Base-by-base conservation (phyloP, 306 rosid species). In the Sicyos baderoa region DNA sequence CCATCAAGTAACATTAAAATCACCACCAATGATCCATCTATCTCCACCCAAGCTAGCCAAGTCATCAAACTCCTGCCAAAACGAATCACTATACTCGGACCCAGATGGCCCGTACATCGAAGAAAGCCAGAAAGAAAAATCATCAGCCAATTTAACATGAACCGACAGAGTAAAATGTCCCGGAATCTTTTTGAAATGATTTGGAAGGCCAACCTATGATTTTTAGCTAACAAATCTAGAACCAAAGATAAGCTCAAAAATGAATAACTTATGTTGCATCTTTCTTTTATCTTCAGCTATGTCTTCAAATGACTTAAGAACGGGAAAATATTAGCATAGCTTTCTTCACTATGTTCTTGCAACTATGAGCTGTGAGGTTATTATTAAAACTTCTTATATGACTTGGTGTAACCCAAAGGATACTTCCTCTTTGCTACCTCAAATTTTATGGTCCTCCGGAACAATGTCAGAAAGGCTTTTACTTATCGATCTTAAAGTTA, bases 391-490 rank as follows among this genome's bases (percentile, higher is more conserved):
- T 6, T 58, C 14, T 58, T 25, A 58, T 6, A 27, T 29, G 63
- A 5, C 44, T 27, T 29, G 45, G 64, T 58, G 64, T 27, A 58
- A 58, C 29, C 29, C 64, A 58, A 58, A 58, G 44, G 40, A 56
- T 56, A n/a, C 62, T 55, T 56, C 62, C 62, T 23, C 62, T 56
- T 22, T 57, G 18, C 40, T 57, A 8, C 42, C 17, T 25, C 4
- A 57, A 57, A 57, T 57, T 57, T 57, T 59, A 59, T 12, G 21
- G 45, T 59, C 45, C 64, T 59, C 10, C 6, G 0, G 22, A 29
- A 15, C 35, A 59, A 37, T 37, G 44, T 37, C 9, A 37, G 44
- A 37, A 37, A 37, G 44, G 44, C 9, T 7, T 32, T 32, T 32
- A 32, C 66, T 60, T 32, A 32, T 32, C n/a, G 5, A 59, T 27